Conservation (phyloP, 176 grass and related monocot species). For the Eleusine indica region DNA sequence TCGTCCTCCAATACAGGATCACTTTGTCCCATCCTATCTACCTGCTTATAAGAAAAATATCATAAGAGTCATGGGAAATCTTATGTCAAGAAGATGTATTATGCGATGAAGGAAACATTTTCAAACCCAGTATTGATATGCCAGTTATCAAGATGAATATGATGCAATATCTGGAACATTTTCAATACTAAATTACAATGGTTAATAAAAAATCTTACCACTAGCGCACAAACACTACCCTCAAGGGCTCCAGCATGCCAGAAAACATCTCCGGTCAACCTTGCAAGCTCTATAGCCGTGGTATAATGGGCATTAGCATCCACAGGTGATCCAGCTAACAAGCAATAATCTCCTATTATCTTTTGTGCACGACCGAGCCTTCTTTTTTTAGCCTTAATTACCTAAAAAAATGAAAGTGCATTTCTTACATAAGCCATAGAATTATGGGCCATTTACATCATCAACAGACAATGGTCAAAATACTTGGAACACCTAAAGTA, state of each 20-base stretch:
- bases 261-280: conserved; percentile 98
- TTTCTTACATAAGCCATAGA: conserved; percentile 48
- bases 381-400: conserved; percentile 98
- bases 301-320: conserved; percentile 99
- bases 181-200: neutral
- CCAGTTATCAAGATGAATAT: conserved; percentile 10
- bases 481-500: conserved; percentile 89
- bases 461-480: conserved; percentile 55
- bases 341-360: conserved; percentile 95
- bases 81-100: neutral
- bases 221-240: conserved; percentile 88
- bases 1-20: conserved; percentile 96
- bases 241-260: conserved; percentile 99
- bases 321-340: conserved; percentile 91
- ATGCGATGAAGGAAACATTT: neutral
- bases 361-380: conserved; percentile 94
- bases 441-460: conserved; percentile 30
- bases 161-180: neutral
- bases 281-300: conserved; percentile 92
- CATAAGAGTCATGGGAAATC: conserved; percentile 1
- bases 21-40: conserved; percentile 71
- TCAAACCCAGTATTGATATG: neutral
- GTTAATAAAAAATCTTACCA: conserved; percentile 56
- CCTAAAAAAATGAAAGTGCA: conserved; percentile 52
- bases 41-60: conserved; percentile 54